Evolutionary conservation across 768 basidiomycete genomes (phyloP).

Genomic region (Suillus sp.): DNA sequence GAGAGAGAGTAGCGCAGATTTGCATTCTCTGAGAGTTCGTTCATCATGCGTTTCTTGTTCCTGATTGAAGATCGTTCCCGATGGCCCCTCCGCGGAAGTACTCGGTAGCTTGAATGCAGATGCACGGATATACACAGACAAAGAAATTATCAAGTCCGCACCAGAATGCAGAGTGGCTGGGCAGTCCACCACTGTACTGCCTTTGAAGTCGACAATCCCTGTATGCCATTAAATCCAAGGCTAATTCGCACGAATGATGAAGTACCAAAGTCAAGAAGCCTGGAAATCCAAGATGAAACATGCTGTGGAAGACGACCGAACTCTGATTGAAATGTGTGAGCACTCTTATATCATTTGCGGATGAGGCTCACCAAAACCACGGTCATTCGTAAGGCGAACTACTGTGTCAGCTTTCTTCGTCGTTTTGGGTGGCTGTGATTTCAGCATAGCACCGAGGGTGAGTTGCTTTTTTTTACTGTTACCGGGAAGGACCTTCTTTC

Average conservation of each 20-base stretch:
- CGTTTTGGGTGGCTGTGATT: slow-evolving; percentile 49
- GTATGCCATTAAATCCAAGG: neutral
- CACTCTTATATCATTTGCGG: neutral
- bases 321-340: slow-evolving; percentile 45
- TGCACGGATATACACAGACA: slow-evolving; percentile 69
- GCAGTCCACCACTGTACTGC: slow-evolving; percentile 77
- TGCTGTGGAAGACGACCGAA: slow-evolving; percentile 78
- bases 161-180: slow-evolving; percentile 72
- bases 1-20: slow-evolving; percentile 68
- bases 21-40: slow-evolving; percentile 76
- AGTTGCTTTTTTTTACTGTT: slow-evolving; percentile 60
- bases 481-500: slow-evolving; percentile 30
- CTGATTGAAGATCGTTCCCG: slow-evolving; percentile 60
- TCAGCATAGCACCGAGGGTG: slow-evolving; percentile 67
- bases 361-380: slow-evolving; percentile 60
- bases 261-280: slow-evolving; percentile 69
- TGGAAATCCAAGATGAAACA: slow-evolving; percentile 71
- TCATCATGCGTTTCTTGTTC: slow-evolving; percentile 82
- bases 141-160: slow-evolving; percentile 72
- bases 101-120: slow-evolving; percentile 63
- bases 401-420: slow-evolving; percentile 59
- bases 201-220: slow-evolving; percentile 70
- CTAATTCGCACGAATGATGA: neutral
- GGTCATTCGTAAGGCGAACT: slow-evolving; percentile 63
- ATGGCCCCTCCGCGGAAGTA: slow-evolving; percentile 29